Base-by-base conservation (phyloP, 140 eudicot species). In the Ambrosia hybrid region DNA sequence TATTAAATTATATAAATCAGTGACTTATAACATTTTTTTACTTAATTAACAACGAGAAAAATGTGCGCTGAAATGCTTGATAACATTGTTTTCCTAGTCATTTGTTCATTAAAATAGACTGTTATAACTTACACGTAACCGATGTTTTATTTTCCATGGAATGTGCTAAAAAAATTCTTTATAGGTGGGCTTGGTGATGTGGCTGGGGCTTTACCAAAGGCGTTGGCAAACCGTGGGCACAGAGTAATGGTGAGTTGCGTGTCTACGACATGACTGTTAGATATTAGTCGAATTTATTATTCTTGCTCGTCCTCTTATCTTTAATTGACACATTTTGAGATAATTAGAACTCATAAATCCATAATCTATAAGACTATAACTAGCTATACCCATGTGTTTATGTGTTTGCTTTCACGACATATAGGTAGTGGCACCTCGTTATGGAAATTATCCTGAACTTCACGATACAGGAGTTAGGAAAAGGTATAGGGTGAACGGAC, bases 161-260 rank as follows among this genome's bases (percentile, higher is more conserved):
- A 60, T 12, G 67, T 4, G 46, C 26, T 21, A 21, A 21, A 21
- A 21, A 21, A 21, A 21, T 39, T 72, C 3, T 56, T 59, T 62
- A 65, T 85, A 93, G 99, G 99, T 83, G 99, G 99, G 67, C 96
- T 95, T 69, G 99, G 97, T 71, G 99, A 95, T 75, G 99, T 95
- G 71, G 99, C 99, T 41, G 99, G 97, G 30, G 95, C 99, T 45
- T 85, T 95, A 78, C 99, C 99, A 36, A 95, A 95, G 85, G 99
- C 99, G 51, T 91, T 91, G 83, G 97, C 99, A 63, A 85, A 91
- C 68, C 92, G 96, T 67, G 99, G 97, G 45, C 97, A 95, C 79
- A 78, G 99, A 72, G 96, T 95, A 80, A 95, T 95, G 97, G 99
- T 91, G 80, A 82, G 13, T 67, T 70, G 15, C 30, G 6, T 52